phyloP scores from a whole-genome alignment of 352 stramenopile genomes.

The Pythium phragmitis region DNA sequence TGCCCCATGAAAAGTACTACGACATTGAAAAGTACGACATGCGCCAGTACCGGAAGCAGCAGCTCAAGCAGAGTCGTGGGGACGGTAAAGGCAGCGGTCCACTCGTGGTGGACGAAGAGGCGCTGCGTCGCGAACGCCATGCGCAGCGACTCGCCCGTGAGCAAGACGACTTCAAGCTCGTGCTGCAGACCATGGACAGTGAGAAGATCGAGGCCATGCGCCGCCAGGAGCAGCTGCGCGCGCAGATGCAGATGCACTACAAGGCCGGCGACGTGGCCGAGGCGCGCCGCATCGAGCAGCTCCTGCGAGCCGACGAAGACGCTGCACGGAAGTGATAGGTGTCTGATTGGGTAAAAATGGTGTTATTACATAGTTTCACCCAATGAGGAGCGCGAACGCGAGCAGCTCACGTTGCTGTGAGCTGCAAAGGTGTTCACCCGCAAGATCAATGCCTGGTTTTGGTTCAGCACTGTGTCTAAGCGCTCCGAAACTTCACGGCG shows the following conservation, averaged over 20 bases:
- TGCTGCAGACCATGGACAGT: constrained; percentile 82
- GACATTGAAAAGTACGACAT: constrained; percentile 98
- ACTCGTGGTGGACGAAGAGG: constrained; percentile 52
- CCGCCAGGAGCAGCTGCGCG: constrained; percentile 73
- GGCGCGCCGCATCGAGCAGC: constrained; percentile 80
- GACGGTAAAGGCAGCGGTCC: constrained; percentile 12
- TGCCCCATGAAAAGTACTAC: constrained; percentile 98
- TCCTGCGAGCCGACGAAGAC: constrained; percentile 38
- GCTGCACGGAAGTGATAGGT: constrained; percentile 3
- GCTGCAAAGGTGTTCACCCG: too few species aligned
- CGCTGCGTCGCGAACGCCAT: constrained; percentile 56
- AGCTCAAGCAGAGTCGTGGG: constrained; percentile 36
- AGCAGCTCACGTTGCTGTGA: neutral
- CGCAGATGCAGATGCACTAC: constrained; percentile 91
- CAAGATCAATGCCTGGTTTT: neutral
- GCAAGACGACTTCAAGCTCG: constrained; percentile 71
- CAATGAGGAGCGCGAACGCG: constrained; percentile 1
- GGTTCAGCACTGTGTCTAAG: neutral
- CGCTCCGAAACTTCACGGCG: too few species aligned
- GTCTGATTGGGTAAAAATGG: neutral
- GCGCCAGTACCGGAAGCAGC: constrained; percentile 88
- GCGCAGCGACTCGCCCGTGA: constrained; percentile 55
- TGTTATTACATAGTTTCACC: neutral
- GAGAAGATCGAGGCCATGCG: constrained; percentile 89
- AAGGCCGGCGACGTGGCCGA: constrained; percentile 86